Percentiles rank a stretch among this genome's conserved stretches.
Evolutionary conservation across 331 rosid genomes (phyloP).

Genomic region (Pyracantha coccinea): DNA sequence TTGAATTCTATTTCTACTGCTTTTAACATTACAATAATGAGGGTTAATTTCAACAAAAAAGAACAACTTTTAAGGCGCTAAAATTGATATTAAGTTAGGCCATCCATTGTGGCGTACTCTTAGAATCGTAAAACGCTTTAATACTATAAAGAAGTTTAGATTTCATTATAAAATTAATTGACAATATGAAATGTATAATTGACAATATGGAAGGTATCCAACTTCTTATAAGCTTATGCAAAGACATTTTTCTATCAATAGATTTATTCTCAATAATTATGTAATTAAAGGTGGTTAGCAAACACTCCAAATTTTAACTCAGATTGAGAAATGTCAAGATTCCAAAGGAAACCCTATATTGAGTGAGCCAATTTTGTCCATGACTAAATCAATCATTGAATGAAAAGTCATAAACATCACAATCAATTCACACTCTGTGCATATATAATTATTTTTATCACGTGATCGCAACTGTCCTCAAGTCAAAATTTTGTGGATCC

Average conservation of each 20-base stretch:
- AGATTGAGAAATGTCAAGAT: background rate
- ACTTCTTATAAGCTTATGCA: no score
- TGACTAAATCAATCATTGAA: background rate
- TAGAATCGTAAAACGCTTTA: no score
- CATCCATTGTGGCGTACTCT: background rate
- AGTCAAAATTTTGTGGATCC: slow-evolving; percentile 9
- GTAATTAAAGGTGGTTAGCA: background rate
- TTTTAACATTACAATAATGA: background rate
- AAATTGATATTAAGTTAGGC: background rate
- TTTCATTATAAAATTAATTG: no score
- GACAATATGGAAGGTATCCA: no score
- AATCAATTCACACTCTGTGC: slow-evolving; percentile 21
- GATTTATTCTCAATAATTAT: no score
- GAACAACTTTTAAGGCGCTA: background rate
- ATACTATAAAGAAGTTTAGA: no score
- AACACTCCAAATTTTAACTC: background rate
- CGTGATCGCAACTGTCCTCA: background rate
- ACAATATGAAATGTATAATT: no score
- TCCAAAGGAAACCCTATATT: slow-evolving; percentile 1
- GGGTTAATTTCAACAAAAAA: background rate
- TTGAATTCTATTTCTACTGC: no score
- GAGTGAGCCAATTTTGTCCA: slow-evolving; percentile 7
- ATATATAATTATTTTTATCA: slow-evolving; percentile 2
- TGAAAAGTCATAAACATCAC: slow-evolving; percentile 13
- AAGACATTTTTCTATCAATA: no score